Conservation (phyloP, 2,329 filamentous ascomycete genomes). For the Seiridium cupressi region DNA sequence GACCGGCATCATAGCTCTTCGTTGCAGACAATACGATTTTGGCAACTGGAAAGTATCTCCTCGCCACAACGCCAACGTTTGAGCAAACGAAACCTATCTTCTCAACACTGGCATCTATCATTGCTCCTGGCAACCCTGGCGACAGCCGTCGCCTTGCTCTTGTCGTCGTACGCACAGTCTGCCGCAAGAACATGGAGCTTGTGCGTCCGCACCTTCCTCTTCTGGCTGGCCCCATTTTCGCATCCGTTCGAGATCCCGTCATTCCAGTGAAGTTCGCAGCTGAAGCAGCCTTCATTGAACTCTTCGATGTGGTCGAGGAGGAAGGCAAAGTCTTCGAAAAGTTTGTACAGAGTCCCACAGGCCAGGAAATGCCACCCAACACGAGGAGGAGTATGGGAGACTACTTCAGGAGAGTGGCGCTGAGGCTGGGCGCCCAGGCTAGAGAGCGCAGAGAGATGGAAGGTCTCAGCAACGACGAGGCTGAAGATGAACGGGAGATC, state of each 20-base stretch:
- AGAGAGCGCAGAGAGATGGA: slow-evolving; percentile 80
- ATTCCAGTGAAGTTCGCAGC: slow-evolving; percentile 95
- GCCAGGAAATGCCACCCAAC: slow-evolving; percentile 63
- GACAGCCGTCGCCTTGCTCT: slow-evolving; percentile 85
- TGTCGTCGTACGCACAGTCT: slow-evolving; percentile 83
- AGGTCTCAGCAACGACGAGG: slow-evolving; percentile 77
- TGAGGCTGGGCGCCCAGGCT: slow-evolving; percentile 81
- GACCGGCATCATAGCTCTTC: slow-evolving; percentile 55
- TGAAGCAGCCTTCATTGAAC: slow-evolving; percentile 87
- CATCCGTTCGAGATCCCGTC: slow-evolving; percentile 83
- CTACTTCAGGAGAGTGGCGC: slow-evolving; percentile 92
- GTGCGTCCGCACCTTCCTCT: slow-evolving; percentile 77
- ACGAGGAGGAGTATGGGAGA: slow-evolving; percentile 90
- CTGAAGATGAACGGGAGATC: slow-evolving; percentile 91
- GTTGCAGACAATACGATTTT: slow-evolving; percentile 86
- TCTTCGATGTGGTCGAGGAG: slow-evolving; percentile 88
- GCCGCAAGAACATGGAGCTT: slow-evolving; percentile 75
- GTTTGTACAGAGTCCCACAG: slow-evolving; percentile 71
- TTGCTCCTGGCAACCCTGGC: slow-evolving; percentile 73
- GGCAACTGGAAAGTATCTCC: slow-evolving; percentile 85
- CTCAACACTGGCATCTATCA: slow-evolving; percentile 70
- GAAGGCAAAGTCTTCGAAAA: slow-evolving; percentile 87
- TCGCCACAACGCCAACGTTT: slow-evolving; percentile 66
- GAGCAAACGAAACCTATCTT: slow-evolving; percentile 80
- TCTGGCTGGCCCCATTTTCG: slow-evolving; percentile 82